Percentiles rank a stretch among this genome's conserved stretches.
These are phyloP conservation scores for Hura crepitans DNA, from an alignment of 441 rosid species.

Conservation along the genomic window DNA sequence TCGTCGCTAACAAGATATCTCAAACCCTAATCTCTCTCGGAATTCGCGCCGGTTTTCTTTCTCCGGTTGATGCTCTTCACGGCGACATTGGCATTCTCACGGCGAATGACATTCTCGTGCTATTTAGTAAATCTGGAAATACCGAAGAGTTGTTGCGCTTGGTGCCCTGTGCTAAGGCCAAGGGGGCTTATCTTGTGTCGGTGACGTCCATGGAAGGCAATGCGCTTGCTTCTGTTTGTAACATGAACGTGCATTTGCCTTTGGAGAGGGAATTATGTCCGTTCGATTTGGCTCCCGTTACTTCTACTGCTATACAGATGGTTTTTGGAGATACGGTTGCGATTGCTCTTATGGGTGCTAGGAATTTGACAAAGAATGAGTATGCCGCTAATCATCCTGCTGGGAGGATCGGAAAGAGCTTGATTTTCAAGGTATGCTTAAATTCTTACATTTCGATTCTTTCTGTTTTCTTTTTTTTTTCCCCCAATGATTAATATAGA, in stretches of 20 bases:
- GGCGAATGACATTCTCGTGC: conserved; percentile 50
- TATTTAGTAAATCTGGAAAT: conserved; percentile 79
- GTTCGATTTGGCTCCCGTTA: conserved; percentile 91
- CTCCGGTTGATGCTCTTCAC: conserved; percentile 92
- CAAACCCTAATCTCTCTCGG: conserved; percentile 82
- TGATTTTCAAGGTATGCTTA: conserved; percentile 67
- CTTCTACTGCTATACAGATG: conserved; percentile 97
- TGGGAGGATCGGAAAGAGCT: conserved; percentile 83
- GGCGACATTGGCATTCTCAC: conserved; percentile 82
- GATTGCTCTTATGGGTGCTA: conserved; percentile 84
- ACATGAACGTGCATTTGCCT: conserved; percentile 84
- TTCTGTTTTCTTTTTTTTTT: neutral
- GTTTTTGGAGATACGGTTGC: conserved; percentile 96
- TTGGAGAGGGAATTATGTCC: conserved; percentile 86
- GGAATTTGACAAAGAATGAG: conserved; percentile 68
- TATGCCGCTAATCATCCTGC: conserved; percentile 95
- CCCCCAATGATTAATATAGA: neutral
- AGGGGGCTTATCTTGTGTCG: conserved; percentile 61
- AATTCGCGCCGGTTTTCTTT: conserved; percentile 66
- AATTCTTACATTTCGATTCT: neutral
- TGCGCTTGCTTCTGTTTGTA: conserved; percentile 55
- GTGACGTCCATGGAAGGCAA: conserved; percentile 72
- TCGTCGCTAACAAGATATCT: conserved; percentile 89
- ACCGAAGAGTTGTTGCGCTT: conserved; percentile 84
- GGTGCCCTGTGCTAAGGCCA: conserved; percentile 80